Percentiles rank a stretch among this genome's conserved stretches.
These are phyloP conservation scores for Elaeagnus macrophylla DNA, from an alignment of 306 rosid genomes.

Conservation along the genomic window DNA sequence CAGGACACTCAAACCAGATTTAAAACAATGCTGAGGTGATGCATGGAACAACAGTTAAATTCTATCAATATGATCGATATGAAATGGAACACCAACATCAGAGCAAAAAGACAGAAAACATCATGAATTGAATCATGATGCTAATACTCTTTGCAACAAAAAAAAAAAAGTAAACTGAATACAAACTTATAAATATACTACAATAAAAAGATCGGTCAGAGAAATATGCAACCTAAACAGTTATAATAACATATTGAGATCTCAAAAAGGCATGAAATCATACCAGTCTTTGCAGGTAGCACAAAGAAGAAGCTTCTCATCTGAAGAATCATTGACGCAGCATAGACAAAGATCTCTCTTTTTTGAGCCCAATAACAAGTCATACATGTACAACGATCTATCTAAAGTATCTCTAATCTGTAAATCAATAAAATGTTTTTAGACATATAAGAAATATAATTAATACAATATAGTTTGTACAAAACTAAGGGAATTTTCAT, in stretches of 20 bases:
- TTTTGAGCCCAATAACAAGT: constrained; percentile 26
- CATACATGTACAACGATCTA: constrained; percentile 49
- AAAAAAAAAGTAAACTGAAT: constrained; percentile 2
- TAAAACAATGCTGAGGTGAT: not conserved
- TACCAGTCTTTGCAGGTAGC: constrained; percentile 76
- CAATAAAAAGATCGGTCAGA: constrained; percentile 5
- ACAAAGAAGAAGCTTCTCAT: constrained; percentile 49
- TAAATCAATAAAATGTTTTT: constrained; percentile 16
- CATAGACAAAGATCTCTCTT: constrained; percentile 33
- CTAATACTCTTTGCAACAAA: constrained; percentile 8
- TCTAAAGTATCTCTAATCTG: constrained; percentile 61
- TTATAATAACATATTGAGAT: not conserved
- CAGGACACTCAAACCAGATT: constrained; percentile 9
- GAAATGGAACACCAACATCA: not conserved
- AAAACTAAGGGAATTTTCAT: constrained; percentile 5
- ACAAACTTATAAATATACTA: constrained; percentile 11
- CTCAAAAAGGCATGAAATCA: constrained; percentile 25
- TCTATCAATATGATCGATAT: not conserved
- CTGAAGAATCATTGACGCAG: constrained; percentile 41
- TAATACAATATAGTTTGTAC: constrained; percentile 9
- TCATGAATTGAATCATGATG: constrained; percentile 9
- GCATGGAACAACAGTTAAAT: constrained; percentile 9
- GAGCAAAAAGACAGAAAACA: not conserved
- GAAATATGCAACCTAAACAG: not conserved
- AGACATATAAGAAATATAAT: constrained; percentile 10